phyloP scores from a whole-genome alignment of 2,329 filamentous ascomycete genomes.

The Pseudogymnoascus sp. region DNA sequence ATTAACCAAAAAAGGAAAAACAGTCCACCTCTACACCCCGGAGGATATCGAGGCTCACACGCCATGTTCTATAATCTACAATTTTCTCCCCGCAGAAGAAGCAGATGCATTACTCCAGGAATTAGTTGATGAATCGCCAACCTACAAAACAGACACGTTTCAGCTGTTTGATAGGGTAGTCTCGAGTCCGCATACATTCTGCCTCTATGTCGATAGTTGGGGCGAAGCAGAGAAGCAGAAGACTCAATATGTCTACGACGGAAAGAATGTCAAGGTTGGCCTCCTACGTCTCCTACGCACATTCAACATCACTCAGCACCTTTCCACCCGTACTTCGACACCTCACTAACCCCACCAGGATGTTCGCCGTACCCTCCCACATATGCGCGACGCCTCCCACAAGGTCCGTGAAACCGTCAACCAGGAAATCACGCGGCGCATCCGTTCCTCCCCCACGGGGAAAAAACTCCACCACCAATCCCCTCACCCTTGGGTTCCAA shows the following conservation, averaged over 20 bases:
- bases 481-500: slow-evolving; percentile 67
- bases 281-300: not conserved
- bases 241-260: slow-evolving; percentile 81
- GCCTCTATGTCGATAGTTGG: slow-evolving; percentile 72
- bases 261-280: slow-evolving; percentile 30
- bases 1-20: slow-evolving; percentile 64
- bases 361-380: slow-evolving; percentile 67
- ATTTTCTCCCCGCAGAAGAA: slow-evolving; percentile 67
- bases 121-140: slow-evolving; percentile 63
- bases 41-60: slow-evolving; percentile 75
- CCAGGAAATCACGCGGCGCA: slow-evolving; percentile 63
- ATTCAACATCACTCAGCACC: not conserved
- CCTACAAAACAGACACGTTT: slow-evolving; percentile 66
- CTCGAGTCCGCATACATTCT: slow-evolving; percentile 73
- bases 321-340: not conserved
- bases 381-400: slow-evolving; percentile 62
- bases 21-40: slow-evolving; percentile 75
- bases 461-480: slow-evolving; percentile 72
- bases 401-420: slow-evolving; percentile 73
- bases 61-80: slow-evolving; percentile 86
- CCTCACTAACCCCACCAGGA: slow-evolving; percentile 41
- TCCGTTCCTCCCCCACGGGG: slow-evolving; percentile 54
- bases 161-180: slow-evolving; percentile 86
- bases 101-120: slow-evolving; percentile 71
- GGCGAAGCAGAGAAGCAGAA: slow-evolving; percentile 64